Evolutionary conservation across 306 rosid genomes (phyloP).

Genomic region (Mimosa bimucronata): DNA sequence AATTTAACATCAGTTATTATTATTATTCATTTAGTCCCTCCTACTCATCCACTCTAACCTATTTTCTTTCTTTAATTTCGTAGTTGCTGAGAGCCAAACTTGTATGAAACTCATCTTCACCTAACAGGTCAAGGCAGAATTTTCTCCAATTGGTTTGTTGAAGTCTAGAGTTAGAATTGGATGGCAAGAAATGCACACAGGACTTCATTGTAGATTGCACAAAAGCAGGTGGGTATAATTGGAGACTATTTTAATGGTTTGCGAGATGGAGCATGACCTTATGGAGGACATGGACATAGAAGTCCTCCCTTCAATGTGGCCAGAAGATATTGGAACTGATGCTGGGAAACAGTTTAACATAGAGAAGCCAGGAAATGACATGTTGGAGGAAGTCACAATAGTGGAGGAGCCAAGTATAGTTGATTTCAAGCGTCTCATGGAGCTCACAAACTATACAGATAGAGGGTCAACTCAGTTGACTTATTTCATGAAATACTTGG

Average conservation of each 20-base stretch:
- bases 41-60: neutral
- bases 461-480: slow-evolving; percentile 81
- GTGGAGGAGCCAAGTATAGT: slow-evolving; percentile 72
- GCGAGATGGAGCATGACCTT: slow-evolving; percentile 68
- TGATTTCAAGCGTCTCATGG: slow-evolving; percentile 80
- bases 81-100: neutral
- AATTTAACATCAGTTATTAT: neutral
- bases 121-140: slow-evolving; percentile 16
- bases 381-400: slow-evolving; percentile 80
- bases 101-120: neutral
- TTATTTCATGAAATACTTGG: slow-evolving; percentile 77
- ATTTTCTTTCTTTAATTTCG: neutral
- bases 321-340: slow-evolving; percentile 76
- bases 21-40: neutral
- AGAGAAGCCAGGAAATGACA: slow-evolving; percentile 77
- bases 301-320: slow-evolving; percentile 87
- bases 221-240: slow-evolving; percentile 40
- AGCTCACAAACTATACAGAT: slow-evolving; percentile 73
- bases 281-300: slow-evolving; percentile 79
- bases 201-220: neutral
- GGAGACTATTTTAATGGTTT: slow-evolving; percentile 48
- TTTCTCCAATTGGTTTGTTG: neutral
- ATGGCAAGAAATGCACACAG: slow-evolving; percentile 5
- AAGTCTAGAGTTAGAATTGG: neutral
- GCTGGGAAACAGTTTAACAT: slow-evolving; percentile 79